These are phyloP conservation scores for Albifimbria verrucaria DNA, from an alignment of 2,329 filamentous ascomycete genomes.

Conservation along the genomic window DNA sequence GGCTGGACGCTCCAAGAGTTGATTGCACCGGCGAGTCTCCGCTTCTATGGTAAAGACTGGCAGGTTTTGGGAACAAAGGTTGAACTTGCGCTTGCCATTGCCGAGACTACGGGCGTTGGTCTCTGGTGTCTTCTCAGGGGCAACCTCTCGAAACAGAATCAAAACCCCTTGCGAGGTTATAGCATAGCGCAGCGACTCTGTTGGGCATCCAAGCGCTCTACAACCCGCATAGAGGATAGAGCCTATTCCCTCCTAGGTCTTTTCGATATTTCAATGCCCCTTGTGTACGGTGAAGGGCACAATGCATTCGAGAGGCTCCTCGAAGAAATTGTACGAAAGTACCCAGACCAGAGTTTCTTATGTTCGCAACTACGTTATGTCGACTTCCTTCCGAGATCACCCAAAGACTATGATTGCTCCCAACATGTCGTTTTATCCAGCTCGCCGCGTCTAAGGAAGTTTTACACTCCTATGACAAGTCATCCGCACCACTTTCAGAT, in stretches of 20 bases:
- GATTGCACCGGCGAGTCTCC: constrained; percentile 9
- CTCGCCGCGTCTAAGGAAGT: not conserved
- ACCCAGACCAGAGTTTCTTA: not conserved
- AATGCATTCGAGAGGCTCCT: not conserved
- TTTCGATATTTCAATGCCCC: constrained; percentile 12
- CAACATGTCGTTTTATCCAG: not conserved
- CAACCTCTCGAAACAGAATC: constrained; percentile 5
- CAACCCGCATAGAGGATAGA: constrained; percentile 18
- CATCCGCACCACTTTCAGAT: not conserved
- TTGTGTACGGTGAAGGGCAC: constrained; percentile 1
- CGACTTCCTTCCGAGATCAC: constrained; percentile 1
- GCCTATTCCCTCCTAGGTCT: constrained; percentile 26
- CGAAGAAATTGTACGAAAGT: constrained; percentile 1
- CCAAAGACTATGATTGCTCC: not conserved
- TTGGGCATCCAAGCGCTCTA: constrained; percentile 22
- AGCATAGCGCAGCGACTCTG: constrained; percentile 19
- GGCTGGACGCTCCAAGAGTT: constrained; percentile 9
- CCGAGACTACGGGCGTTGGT: constrained; percentile 6
- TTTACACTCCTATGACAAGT: not conserved
- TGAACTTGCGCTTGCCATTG: constrained; percentile 1
- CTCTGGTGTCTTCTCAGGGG: constrained; percentile 2
- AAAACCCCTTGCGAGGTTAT: constrained; percentile 4
- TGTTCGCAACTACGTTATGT: constrained; percentile 1
- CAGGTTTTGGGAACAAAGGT: not conserved
- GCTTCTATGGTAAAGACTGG: constrained; percentile 11